Evolutionary conservation across 2,329 filamentous ascomycete genomes (phyloP), one percentile per base, ranked within the genome.

Genomic region (Monilinia fructigena): DNA sequence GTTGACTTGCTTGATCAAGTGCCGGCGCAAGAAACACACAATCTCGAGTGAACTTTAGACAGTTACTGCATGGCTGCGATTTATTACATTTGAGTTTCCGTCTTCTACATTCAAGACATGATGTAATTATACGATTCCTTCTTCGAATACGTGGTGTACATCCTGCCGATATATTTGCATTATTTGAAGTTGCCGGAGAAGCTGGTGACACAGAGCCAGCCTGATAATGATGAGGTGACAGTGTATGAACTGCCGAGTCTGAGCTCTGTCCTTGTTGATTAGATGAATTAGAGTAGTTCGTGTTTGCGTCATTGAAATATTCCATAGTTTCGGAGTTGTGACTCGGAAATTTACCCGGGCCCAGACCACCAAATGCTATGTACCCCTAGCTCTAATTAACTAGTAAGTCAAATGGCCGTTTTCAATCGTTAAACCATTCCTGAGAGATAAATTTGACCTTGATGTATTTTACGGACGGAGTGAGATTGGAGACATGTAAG

Each of bases 61-160:
- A 75, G 53, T 74, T 75, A 20, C 82, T 82, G 75, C 90, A 94
- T 68, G 91, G 89, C 61, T 89, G 83, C 26, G 81, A 78, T 75
- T 91, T 92, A 79, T 91, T 88, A 78, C 91, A 94, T 76, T 90
- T 91, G 66, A 93, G 80, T 78, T 94, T 94, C 52, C 91, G 84
- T 28, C 89, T 85, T 50, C 91, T 84, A 75, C 89, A 92, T 76
- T 89, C 86, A 45, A 89, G 82, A 75, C 88, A 91, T 38, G 86
- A 89, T 68, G 85, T 84, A 76, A 91, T 88, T 81, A 89, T 84
- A 73, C 86, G 82, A 79, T 89, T 85, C 70, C 87, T 81, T 55
- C 87, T 68, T 48, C 75, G 65, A 11, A 75, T 74, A 31, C 72
- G 70, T 8, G 73, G 69, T 55, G 71, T 65, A 11, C 69, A 38